These are phyloP conservation scores for Omphalea diandra DNA, from an alignment of 441 rosid genomes.

Conservation along the genomic window DNA sequence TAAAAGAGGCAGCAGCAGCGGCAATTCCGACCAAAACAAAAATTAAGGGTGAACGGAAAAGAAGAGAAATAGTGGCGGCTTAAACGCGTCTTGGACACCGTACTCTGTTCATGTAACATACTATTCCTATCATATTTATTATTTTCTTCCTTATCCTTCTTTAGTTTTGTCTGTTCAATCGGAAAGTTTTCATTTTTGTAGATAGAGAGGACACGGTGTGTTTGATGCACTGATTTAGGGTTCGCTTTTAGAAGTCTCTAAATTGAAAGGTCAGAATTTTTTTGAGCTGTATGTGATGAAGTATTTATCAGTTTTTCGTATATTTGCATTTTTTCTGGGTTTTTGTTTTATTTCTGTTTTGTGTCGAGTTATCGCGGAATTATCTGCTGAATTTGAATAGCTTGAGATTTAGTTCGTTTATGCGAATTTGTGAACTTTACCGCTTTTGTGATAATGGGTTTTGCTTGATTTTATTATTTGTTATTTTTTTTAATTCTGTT, in stretches of 20 bases:
- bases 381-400: background rate
- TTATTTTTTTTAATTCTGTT: background rate
- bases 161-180: background rate
- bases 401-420: background rate
- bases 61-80: background rate
- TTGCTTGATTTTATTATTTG: background rate
- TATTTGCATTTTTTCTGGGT: background rate
- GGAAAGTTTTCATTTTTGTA: background rate
- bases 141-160: background rate
- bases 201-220: background rate
- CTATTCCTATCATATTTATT: background rate
- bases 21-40: slow-evolving; percentile 33
- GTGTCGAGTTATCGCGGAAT: background rate
- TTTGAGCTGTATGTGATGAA: background rate
- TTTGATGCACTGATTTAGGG: slow-evolving; percentile 12
- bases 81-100: slow-evolving; percentile 12
- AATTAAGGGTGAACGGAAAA: slow-evolving; percentile 9
- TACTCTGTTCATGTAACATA: background rate
- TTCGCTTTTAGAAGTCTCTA: background rate
- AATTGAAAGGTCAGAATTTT: slow-evolving; percentile 17
- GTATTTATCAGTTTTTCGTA: background rate
- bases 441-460: background rate
- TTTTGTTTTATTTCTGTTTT: background rate
- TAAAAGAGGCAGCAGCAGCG: slow-evolving; percentile 35
- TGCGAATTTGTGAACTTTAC: no score